Evolutionary conservation across 768 basidiomycete genomes (phyloP).

Genomic region (Boletus tomentosulus): DNA sequence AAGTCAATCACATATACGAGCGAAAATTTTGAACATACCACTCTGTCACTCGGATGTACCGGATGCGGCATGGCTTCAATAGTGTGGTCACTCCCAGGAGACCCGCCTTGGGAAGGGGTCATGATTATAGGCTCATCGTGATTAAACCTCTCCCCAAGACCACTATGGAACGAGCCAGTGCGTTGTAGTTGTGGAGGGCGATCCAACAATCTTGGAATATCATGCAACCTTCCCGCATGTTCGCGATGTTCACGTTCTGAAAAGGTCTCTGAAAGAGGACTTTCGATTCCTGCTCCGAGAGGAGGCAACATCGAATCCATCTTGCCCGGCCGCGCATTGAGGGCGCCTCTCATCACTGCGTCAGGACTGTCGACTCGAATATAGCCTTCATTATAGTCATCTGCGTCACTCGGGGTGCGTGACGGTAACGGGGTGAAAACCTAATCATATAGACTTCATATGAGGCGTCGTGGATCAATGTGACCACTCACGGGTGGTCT

Average conservation of each 20-base stretch:
- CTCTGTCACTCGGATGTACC: constrained; percentile 23
- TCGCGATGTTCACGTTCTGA: constrained; percentile 24
- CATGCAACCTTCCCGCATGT: constrained; percentile 15
- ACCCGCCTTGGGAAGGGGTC: constrained; percentile 14
- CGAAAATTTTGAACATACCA: constrained; percentile 15
- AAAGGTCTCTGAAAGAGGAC: constrained; percentile 16
- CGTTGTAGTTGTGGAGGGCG: constrained; percentile 18
- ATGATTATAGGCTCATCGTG: constrained; percentile 23
- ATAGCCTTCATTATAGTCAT: constrained; percentile 30
- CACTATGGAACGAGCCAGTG: constrained; percentile 20
- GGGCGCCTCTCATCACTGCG: constrained; percentile 30
- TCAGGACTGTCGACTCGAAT: constrained; percentile 30
- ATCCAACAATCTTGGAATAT: constrained; percentile 22
- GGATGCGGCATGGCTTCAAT: constrained; percentile 23
- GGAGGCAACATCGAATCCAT: constrained; percentile 19
- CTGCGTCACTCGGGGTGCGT: constrained; percentile 30
- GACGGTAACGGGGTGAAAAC: constrained; percentile 32
- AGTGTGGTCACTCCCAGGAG: constrained; percentile 30
- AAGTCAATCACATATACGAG: background rate
- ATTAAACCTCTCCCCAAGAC: constrained; percentile 13
- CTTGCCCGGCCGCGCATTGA: constrained; percentile 31
- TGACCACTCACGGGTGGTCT: constrained; percentile 28
- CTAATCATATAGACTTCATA: constrained; percentile 8
- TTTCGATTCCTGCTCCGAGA: constrained; percentile 17
- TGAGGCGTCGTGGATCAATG: constrained; percentile 6